These are phyloP conservation scores for Talaromyces sp. DNA, from an alignment of 2,329 filamentous ascomycete genomes.

Conservation along the genomic window DNA sequence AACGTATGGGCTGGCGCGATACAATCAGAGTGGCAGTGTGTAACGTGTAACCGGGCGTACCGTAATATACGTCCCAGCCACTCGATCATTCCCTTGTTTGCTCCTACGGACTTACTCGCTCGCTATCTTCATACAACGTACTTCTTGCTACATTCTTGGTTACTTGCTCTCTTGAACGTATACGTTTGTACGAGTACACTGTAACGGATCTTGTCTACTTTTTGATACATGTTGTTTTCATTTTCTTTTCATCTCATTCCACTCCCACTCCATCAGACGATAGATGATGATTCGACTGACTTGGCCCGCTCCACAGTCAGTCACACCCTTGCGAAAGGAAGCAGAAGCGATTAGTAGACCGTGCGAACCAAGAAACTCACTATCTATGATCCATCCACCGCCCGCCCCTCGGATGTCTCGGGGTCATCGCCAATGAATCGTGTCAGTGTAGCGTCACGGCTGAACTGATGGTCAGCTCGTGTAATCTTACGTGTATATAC, in stretches of 20 bases:
- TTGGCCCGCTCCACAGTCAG: background rate
- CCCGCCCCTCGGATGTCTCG: slow-evolving; percentile 7
- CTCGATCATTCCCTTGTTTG: background rate
- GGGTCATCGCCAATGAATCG: background rate
- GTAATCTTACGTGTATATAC: background rate
- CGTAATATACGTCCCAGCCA: slow-evolving; percentile 7
- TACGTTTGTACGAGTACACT: too few species aligned
- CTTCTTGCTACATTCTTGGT: background rate
- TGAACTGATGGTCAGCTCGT: background rate
- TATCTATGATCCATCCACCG: background rate
- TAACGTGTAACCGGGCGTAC: background rate
- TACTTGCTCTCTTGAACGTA: background rate
- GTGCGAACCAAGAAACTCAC: background rate
- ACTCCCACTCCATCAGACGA: too few species aligned
- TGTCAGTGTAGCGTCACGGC: background rate
- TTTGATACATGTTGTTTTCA: too few species aligned
- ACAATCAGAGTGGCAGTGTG: background rate
- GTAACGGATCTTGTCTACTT: too few species aligned
- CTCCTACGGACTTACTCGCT: too few species aligned
- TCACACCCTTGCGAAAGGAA: slow-evolving; percentile 3
- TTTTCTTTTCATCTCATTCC: too few species aligned
- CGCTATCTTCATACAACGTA: too few species aligned
- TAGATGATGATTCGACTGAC: background rate
- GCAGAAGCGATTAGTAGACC: background rate
- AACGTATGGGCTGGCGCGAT: background rate